Evolutionary conservation across 1,139 yeast species (phyloP).

Genomic region (Kazachstania sp.): DNA sequence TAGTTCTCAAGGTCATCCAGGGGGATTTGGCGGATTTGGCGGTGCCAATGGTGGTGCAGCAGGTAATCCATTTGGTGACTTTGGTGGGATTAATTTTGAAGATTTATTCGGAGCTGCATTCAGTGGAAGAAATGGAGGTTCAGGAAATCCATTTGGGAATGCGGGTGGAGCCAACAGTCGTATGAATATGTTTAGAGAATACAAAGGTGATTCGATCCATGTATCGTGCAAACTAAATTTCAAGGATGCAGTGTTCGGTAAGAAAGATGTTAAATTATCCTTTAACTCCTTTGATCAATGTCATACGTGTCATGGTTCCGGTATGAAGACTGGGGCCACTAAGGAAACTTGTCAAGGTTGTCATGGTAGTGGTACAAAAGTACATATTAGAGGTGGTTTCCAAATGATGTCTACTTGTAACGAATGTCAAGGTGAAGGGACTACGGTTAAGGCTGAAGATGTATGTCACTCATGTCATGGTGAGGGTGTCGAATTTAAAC

Average conservation of each 20-base stretch:
- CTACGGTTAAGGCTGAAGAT: slow-evolving; percentile 56
- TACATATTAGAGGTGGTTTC: slow-evolving; percentile 89
- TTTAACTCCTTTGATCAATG: slow-evolving; percentile 76
- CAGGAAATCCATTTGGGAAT: slow-evolving; percentile 20
- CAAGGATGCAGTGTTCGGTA: slow-evolving; percentile 83
- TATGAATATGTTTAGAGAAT: slow-evolving; percentile 48
- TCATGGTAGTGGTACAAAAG: slow-evolving; percentile 88
- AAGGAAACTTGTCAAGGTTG: slow-evolving; percentile 78
- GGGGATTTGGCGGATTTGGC: slow-evolving; percentile 36
- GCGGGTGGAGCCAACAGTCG: background rate
- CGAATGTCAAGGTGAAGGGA: slow-evolving; percentile 85
- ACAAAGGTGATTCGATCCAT: slow-evolving; percentile 85
- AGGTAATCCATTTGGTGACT: slow-evolving; percentile 41
- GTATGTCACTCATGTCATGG: slow-evolving; percentile 80
- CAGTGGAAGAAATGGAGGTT: slow-evolving; percentile 38
- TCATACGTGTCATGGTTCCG: slow-evolving; percentile 75
- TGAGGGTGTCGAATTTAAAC: slow-evolving; percentile 64
- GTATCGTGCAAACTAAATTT: slow-evolving; percentile 64
- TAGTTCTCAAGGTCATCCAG: slow-evolving; percentile 39
- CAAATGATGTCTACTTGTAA: slow-evolving; percentile 94
- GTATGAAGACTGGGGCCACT: slow-evolving; percentile 68
- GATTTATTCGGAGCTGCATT: slow-evolving; percentile 80
- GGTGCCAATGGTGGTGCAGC: slow-evolving; percentile 31
- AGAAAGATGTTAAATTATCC: slow-evolving; percentile 50
- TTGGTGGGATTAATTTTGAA: slow-evolving; percentile 59